Conservation (phyloP, 2,329 filamentous ascomycete genomes). For the Beauveria brongniartii region DNA sequence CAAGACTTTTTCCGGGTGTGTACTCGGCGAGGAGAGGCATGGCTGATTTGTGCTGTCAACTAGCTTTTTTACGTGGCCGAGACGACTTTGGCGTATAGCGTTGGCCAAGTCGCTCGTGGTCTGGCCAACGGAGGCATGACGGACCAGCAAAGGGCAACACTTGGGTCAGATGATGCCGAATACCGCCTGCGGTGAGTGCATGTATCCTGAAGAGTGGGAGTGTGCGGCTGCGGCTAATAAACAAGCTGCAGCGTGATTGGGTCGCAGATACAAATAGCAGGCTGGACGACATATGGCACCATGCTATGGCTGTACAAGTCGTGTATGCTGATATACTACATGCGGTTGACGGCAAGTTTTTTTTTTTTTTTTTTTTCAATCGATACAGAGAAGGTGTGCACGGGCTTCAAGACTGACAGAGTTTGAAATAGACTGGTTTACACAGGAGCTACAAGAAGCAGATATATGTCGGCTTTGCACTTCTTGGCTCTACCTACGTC, state of each 20-base stretch:
- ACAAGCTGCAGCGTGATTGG: conserved; percentile 33
- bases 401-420: conserved; percentile 16
- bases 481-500: conserved; percentile 27
- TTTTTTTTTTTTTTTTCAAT: not conserved
- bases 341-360: conserved; percentile 39
- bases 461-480: conserved; percentile 25
- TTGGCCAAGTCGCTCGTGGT: conserved; percentile 32
- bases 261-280: conserved; percentile 44
- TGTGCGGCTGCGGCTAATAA: not conserved
- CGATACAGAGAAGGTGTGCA: not conserved
- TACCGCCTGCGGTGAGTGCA: conserved; percentile 21
- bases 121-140: conserved; percentile 45
- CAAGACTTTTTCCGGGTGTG: too few species aligned
- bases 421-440: conserved; percentile 18
- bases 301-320: conserved; percentile 45
- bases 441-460: conserved; percentile 19
- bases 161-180: conserved; percentile 34
- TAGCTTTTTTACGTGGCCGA: conserved; percentile 17
- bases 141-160: conserved; percentile 31
- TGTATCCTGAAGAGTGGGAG: too few species aligned
- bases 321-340: conserved; percentile 45
- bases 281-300: conserved; percentile 42
- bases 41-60: not conserved
- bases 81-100: conserved; percentile 23
- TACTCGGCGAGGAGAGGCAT: not conserved